Conservation (phyloP, 1,284 basidiomycete species). For the Marasmius sp. region DNA sequence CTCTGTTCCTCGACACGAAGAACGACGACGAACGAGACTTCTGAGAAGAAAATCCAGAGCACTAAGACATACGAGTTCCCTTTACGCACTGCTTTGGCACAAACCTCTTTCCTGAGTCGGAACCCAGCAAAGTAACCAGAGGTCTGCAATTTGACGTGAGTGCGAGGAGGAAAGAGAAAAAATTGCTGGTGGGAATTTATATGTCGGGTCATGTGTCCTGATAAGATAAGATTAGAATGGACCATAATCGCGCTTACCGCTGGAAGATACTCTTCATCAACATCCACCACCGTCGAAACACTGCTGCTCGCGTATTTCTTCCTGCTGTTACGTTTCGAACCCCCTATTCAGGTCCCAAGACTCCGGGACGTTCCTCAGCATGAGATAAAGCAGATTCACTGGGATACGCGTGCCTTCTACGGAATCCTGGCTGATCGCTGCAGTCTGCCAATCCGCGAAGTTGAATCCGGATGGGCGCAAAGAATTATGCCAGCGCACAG, state of each 20-base stretch:
- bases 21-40: conserved; percentile 29
- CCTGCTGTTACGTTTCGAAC: too few relatives aligned
- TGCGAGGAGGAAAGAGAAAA: conserved; percentile 26
- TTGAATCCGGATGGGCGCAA: too few relatives aligned
- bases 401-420: too few relatives aligned
- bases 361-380: too few relatives aligned
- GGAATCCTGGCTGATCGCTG: too few relatives aligned
- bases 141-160: conserved; percentile 42
- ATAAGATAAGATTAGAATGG: background rate
- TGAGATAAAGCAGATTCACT: too few relatives aligned
- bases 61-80: conserved; percentile 46
- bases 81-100: conserved; percentile 57
- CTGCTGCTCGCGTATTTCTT: too few relatives aligned
- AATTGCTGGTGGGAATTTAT: background rate
- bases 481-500: too few relatives aligned
- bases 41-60: conserved; percentile 33
- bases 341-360: too few relatives aligned
- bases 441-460: too few relatives aligned
- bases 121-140: conserved; percentile 11
- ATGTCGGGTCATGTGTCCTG: conserved; percentile 1
- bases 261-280: too few relatives aligned
- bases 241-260: background rate
- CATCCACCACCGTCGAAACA: too few relatives aligned
- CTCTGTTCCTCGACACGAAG: conserved; percentile 32
- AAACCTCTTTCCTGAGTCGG: conserved; percentile 34